phyloP scores from a whole-genome alignment of 768 basidiomycete genomes.

The Piloderma croceum region DNA sequence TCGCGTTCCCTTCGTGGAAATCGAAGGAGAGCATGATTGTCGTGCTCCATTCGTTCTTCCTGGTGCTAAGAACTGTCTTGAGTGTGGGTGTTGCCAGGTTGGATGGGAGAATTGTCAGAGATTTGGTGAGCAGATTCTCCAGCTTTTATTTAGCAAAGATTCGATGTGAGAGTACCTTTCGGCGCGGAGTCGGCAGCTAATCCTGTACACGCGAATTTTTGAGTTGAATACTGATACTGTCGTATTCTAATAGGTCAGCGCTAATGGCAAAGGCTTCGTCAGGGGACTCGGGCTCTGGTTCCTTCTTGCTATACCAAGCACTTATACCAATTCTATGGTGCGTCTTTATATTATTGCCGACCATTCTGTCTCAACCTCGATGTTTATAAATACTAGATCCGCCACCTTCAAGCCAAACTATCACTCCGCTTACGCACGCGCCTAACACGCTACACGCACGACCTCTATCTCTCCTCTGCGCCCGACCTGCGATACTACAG shows the following conservation, averaged over 20 bases:
- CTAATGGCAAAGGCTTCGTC: constrained; percentile 78
- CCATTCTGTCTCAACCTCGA: too few species aligned
- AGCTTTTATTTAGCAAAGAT: background rate
- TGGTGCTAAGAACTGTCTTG: constrained; percentile 80
- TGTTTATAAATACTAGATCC: too few species aligned
- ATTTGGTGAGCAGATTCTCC: constrained; percentile 56
- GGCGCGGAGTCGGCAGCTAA: too few species aligned
- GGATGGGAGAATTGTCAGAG: constrained; percentile 85
- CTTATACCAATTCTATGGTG: constrained; percentile 95
- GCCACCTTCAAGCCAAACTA: constrained; percentile 82
- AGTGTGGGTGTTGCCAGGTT: constrained; percentile 84
- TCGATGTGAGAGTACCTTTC: too few species aligned
- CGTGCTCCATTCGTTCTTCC: constrained; percentile 74
- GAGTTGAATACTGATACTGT: too few species aligned
- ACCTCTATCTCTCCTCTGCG: constrained; percentile 78
- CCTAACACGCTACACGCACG: constrained; percentile 85
- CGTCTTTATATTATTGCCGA: too few species aligned
- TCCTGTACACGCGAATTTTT: too few species aligned
- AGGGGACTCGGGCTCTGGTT: constrained; percentile 86
- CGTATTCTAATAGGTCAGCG: constrained; percentile 58
- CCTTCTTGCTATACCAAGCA: constrained; percentile 82
- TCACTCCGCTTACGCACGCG: constrained; percentile 79
- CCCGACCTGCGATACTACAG: constrained; percentile 47
- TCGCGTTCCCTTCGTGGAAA: constrained; percentile 58
- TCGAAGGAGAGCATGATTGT: constrained; percentile 74